phyloP scores from a whole-genome alignment of 208 protist genomes.

The Leishmania gerbilli region DNA sequence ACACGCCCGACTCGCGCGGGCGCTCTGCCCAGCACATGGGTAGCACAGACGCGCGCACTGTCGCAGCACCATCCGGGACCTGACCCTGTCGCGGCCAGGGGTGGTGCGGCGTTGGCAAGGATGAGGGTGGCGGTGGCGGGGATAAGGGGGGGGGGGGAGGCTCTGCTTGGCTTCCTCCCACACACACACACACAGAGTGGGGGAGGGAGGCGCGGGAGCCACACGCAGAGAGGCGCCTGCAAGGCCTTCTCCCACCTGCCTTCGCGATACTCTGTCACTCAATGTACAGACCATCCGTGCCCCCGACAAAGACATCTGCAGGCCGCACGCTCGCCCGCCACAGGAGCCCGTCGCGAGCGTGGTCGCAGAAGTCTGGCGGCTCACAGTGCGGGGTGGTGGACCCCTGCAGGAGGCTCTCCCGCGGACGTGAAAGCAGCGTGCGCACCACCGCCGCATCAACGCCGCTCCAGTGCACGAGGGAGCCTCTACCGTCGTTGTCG shows the following conservation, averaged over 20 bases:
- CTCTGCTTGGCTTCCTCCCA: no score
- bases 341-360: constrained; percentile 23
- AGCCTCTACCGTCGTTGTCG: not conserved
- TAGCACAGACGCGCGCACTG: no score
- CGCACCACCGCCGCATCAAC: constrained; percentile 10
- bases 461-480: constrained; percentile 9
- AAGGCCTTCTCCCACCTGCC: not conserved
- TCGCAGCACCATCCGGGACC: no score
- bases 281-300: constrained; percentile 22
- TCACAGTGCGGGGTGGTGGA: constrained; percentile 78
- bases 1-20: no score
- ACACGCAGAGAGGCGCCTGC: not conserved
- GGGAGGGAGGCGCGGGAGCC: not conserved
- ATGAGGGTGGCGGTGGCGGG: no score
- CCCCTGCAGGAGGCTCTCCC: constrained; percentile 32
- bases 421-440: constrained; percentile 20
- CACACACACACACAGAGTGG: no score
- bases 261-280: constrained; percentile 1
- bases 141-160: no score
- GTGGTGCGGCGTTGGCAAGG: no score
- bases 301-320: constrained; percentile 39
- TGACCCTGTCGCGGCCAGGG: no score
- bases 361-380: constrained; percentile 49
- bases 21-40: no score
- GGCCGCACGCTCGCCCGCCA: constrained; percentile 6